These are phyloP conservation scores for Debaryomycetaceae sp. DNA, from an alignment of 1,139 yeast genomes.

Conservation along the genomic window DNA sequence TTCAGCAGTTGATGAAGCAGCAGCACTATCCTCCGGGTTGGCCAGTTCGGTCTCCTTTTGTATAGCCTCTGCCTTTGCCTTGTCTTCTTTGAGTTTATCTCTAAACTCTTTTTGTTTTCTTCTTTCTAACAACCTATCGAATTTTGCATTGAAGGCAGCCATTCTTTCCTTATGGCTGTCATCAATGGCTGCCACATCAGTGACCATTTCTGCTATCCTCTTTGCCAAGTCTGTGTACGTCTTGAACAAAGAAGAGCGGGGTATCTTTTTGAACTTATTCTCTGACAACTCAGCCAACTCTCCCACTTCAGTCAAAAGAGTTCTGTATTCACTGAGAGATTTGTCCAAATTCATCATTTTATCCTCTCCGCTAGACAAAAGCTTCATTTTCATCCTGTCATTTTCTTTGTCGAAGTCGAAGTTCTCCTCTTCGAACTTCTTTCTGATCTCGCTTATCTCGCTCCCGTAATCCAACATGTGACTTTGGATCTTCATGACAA, in stretches of 20 bases:
- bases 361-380: slow-evolving; percentile 33
- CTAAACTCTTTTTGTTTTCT: slow-evolving; percentile 34
- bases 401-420: slow-evolving; percentile 52
- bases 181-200: slow-evolving; percentile 32
- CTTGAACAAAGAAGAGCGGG: slow-evolving; percentile 34
- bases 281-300: slow-evolving; percentile 25
- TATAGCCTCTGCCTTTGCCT: slow-evolving; percentile 12
- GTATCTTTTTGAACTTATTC: slow-evolving; percentile 20
- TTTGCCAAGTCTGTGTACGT: slow-evolving; percentile 31
- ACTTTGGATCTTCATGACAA: slow-evolving; percentile 42
- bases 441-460: slow-evolving; percentile 38
- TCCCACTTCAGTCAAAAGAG: slow-evolving; percentile 27
- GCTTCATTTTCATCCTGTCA: slow-evolving; percentile 32
- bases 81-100: slow-evolving; percentile 27
- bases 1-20: not conserved
- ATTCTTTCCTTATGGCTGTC: slow-evolving; percentile 40
- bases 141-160: slow-evolving; percentile 31
- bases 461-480: slow-evolving; percentile 43
- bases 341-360: slow-evolving; percentile 32
- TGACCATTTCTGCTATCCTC: slow-evolving; percentile 32
- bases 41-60: not conserved
- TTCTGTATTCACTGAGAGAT: slow-evolving; percentile 32
- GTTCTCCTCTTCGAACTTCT: slow-evolving; percentile 38
- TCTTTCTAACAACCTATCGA: slow-evolving; percentile 32
- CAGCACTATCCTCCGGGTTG: slow-evolving; percentile 1